Evolutionary conservation across 139 green algal genomes (phyloP).

Genomic region (Chlorella vulgaris): DNA sequence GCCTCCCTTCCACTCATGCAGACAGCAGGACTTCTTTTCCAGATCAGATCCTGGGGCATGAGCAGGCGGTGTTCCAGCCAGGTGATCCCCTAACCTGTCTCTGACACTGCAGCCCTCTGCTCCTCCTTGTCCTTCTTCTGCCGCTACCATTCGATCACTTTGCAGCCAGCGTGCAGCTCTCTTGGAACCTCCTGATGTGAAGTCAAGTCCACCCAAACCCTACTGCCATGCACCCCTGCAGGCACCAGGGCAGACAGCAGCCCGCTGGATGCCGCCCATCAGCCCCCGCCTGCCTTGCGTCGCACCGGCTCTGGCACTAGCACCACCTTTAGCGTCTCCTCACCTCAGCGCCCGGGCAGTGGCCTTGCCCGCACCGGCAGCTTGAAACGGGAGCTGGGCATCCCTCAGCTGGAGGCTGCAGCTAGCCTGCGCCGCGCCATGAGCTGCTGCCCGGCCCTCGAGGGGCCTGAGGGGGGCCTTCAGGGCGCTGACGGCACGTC

Average conservation of each 20-base stretch:
- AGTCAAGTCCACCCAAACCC: no score
- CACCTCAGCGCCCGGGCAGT: not conserved
- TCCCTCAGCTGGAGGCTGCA: conserved; percentile 12
- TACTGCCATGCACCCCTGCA: no score
- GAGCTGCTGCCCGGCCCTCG: conserved; percentile 41
- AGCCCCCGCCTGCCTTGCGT: no score
- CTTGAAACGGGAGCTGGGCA: conserved; percentile 19
- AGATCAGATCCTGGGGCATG: not conserved
- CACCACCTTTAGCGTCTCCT: not conserved
- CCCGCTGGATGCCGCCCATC: no score
- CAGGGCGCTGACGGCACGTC: not conserved
- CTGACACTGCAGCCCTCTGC: no score
- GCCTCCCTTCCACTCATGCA: no score
- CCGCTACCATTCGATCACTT: not conserved
- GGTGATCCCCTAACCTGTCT: not conserved
- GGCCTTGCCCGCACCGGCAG: not conserved
- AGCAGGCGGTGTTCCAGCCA: not conserved
- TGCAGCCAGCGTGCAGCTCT: no score
- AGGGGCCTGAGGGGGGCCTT: not conserved
- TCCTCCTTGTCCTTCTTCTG: not conserved
- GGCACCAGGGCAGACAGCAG: no score
- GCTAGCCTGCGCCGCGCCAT: conserved; percentile 37
- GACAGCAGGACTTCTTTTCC: conserved; percentile 6
- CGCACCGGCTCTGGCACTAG: not conserved
- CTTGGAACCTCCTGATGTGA: no score